Evolutionary conservation across 2,329 filamentous ascomycete genomes (phyloP), one percentile per base, ranked within the genome.

Genomic region (Atkinsonella hypoxylon): DNA sequence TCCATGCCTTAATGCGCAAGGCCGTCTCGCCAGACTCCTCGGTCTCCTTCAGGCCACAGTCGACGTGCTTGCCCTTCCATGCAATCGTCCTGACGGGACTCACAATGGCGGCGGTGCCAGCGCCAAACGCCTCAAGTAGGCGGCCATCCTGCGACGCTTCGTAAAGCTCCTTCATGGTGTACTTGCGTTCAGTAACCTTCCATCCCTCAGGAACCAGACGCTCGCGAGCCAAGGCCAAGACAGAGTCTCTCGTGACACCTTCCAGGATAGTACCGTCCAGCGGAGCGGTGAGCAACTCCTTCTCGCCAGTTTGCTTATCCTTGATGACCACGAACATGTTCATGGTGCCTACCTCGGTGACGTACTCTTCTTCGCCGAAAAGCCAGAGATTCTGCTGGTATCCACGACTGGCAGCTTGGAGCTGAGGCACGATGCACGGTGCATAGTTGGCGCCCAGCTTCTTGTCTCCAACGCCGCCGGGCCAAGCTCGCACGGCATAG

Each of bases 331-430:
- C 84, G 63, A 97, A 98, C 66, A 98, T 82, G 72, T 98, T 98
- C 93, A 98, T 98, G 52, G 93, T 97, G 62, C 93, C 93, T 51
- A 96, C 93, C 70, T 98, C 93, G 45, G 93, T 98, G 52, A 97
- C 84, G 63, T 85, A 95, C 67, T 97, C 89, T 69, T 97, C 89
- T 63, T 94, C 84, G 42, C 90, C 90, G 64, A 97, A 98, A 32
- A 98, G 74, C 93, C 93, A 98, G 49, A 98, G 77, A 70, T 97
- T 98, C 75, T 98, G 93, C 72, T 97, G 91, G 78, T 90, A 95
- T 20, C 93, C 93, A 51, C 89, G 82, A 67, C 83, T 86, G 44
- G 89, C 89, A 41, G 93, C 93, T 70, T 95, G 81, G 61, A 93
- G 80, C 72, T 98, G 93, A 17, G 93, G 93, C n/a, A 97, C 75